Conservation (phyloP, 305 asterid species). For the Fraxinus floribunda region DNA sequence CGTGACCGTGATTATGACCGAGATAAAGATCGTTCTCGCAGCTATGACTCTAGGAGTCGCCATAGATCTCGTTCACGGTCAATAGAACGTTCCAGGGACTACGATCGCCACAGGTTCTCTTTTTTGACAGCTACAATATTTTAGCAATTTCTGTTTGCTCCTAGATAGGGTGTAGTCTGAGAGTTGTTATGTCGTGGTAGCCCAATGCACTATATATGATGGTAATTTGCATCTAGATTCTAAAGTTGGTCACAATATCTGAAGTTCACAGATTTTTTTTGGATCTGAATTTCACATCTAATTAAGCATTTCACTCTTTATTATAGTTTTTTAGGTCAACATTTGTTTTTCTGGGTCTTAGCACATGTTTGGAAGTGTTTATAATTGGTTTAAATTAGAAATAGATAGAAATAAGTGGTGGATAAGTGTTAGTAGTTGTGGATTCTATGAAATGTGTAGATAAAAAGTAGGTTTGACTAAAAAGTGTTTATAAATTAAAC, state of each 20-base stretch:
- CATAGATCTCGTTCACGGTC: slow-evolving; percentile 81
- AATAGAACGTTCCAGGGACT: slow-evolving; percentile 68
- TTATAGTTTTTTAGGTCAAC: background rate
- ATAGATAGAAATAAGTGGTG: background rate
- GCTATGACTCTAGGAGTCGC: slow-evolving; percentile 62
- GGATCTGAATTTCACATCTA: background rate
- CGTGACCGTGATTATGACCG: slow-evolving; percentile 51
- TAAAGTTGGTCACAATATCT: background rate
- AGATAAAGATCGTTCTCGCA: slow-evolving; percentile 56
- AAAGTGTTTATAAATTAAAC: background rate
- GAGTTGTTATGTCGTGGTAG: background rate
- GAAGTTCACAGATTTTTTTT: background rate
- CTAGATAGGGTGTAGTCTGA: background rate
- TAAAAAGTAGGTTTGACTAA: background rate
- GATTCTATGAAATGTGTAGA: background rate
- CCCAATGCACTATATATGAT: background rate
- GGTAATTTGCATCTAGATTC: background rate
- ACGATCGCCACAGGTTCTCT: slow-evolving; percentile 72
- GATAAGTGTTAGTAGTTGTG: background rate
- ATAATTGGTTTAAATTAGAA: background rate
- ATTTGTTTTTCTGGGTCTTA: background rate
- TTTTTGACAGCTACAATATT: background rate
- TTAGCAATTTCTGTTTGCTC: slow-evolving; percentile 7
- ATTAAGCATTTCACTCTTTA: background rate
- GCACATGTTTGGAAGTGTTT: background rate